A percentile compares a stretch with the other conserved stretches of the same genome.
These are phyloP conservation scores for Jaltomata sinuosa DNA, from an alignment of 257 asterid genomes.

Conservation along the genomic window DNA sequence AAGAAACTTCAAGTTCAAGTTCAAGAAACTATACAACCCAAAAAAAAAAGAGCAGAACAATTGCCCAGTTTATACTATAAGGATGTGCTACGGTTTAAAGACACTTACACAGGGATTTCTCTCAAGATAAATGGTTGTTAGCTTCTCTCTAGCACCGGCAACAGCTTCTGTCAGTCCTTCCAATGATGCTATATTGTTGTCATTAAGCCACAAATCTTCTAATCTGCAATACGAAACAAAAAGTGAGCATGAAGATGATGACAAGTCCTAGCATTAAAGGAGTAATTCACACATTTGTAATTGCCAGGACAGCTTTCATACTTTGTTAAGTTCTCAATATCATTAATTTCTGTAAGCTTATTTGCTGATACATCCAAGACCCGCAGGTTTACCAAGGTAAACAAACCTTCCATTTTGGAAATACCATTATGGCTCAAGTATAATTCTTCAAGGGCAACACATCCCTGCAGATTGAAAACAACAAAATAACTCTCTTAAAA, in stretches of 20 bases:
- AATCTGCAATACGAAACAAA: slow-evolving; percentile 39
- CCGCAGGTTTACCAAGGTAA: slow-evolving; percentile 69
- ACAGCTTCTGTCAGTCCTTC: slow-evolving; percentile 67
- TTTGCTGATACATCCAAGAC: slow-evolving; percentile 88
- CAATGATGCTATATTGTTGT: slow-evolving; percentile 65
- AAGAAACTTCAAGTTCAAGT: not conserved
- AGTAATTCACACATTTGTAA: not conserved
- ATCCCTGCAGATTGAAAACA: slow-evolving; percentile 44
- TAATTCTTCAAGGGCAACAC: slow-evolving; percentile 80
- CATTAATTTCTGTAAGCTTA: slow-evolving; percentile 72
- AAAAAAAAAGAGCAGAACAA: not conserved
- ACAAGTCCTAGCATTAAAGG: not conserved
- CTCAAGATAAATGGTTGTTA: slow-evolving; percentile 91
- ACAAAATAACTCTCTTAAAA: not conserved
- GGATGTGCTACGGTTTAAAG: not conserved
- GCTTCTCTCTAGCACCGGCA: slow-evolving; percentile 54
- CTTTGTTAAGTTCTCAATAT: slow-evolving; percentile 50
- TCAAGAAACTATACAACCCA: not conserved
- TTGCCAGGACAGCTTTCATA: slow-evolving; percentile 14
- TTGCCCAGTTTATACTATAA: not conserved
- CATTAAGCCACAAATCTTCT: slow-evolving; percentile 97
- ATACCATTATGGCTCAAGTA: slow-evolving; percentile 98
- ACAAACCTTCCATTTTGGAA: slow-evolving; percentile 80
- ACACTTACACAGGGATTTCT: slow-evolving; percentile 89
- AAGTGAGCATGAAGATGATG: slow-evolving; percentile 3